Conservation (phyloP, 768 basidiomycete species). For the Pleurotus pulmonarius region DNA sequence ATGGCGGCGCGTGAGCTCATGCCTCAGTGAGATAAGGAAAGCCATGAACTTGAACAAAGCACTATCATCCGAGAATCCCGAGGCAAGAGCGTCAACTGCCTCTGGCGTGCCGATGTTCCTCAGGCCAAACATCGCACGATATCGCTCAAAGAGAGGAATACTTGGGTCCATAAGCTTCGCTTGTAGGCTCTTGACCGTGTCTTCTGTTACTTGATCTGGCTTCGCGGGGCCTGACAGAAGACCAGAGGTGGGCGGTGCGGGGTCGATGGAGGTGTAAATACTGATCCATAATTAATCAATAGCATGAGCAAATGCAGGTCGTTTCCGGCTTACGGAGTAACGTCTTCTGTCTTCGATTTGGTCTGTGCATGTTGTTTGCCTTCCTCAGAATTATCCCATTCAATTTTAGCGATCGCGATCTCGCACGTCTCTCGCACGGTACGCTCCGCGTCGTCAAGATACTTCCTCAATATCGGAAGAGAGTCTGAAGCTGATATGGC, state of each 20-base stretch:
- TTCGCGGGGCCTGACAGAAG: conserved; percentile 54
- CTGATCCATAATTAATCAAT: conserved; percentile 29
- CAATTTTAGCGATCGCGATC: conserved; percentile 92
- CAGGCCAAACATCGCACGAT: conserved; percentile 97
- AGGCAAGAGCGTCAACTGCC: conserved; percentile 88
- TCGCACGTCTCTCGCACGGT: conserved; percentile 94
- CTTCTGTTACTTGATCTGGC: conserved; percentile 44
- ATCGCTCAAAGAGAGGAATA: conserved; percentile 84
- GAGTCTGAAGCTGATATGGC: conserved; percentile 76
- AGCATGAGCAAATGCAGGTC: not conserved
- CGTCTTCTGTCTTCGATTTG: conserved; percentile 23
- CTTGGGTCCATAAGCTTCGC: conserved; percentile 59
- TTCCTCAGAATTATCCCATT: conserved; percentile 84
- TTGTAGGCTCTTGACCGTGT: conserved; percentile 51
- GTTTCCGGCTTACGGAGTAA: conserved; percentile 29
- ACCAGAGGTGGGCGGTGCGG: conserved; percentile 75
- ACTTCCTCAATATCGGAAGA: conserved; percentile 66
- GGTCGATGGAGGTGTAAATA: conserved; percentile 81
- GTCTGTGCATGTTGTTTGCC: conserved; percentile 43
- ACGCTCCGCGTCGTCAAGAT: conserved; percentile 65
- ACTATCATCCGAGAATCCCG: conserved; percentile 85
- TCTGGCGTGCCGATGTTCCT: conserved; percentile 85
- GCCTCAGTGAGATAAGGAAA: not conserved
- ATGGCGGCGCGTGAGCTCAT: not conserved
- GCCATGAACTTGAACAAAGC: conserved; percentile 81